Evolutionary conservation across 2,329 filamentous ascomycete genomes (phyloP).

Genomic region (Zymoseptoria ardabiliae): DNA sequence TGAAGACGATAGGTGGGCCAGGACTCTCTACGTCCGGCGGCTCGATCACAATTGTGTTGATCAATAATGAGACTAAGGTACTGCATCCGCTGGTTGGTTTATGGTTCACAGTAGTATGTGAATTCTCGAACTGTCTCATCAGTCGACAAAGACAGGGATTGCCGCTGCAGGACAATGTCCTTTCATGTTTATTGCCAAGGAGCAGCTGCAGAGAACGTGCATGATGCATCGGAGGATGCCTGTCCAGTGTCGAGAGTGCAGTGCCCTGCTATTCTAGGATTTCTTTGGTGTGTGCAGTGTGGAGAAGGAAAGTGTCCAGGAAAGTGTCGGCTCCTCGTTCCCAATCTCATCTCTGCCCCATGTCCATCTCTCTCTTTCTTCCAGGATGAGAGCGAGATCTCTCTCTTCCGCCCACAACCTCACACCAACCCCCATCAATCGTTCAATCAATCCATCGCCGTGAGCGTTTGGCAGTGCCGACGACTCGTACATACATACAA

Average conservation of each 20-base stretch:
- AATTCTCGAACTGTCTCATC: neutral
- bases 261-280: neutral
- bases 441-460: neutral
- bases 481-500: neutral
- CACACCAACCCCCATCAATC: neutral
- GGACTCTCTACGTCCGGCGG: no score
- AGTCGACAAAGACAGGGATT: neutral
- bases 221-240: neutral
- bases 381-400: neutral
- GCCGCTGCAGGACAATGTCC: neutral
- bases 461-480: neutral
- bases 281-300: no score
- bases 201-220: neutral
- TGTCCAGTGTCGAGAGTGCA: neutral
- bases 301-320: neutral
- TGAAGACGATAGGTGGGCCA: no score
- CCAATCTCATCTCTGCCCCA: neutral
- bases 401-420: neutral
- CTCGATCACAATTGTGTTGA: no score
- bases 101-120: no score
- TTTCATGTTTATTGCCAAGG: neutral
- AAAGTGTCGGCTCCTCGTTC: no score
- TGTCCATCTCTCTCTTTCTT: neutral
- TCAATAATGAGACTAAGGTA: no score
- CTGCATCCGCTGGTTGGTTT: no score